phyloP scores from a whole-genome alignment of 2,329 filamentous ascomycete species.

The Pezizomycotina sp. region DNA sequence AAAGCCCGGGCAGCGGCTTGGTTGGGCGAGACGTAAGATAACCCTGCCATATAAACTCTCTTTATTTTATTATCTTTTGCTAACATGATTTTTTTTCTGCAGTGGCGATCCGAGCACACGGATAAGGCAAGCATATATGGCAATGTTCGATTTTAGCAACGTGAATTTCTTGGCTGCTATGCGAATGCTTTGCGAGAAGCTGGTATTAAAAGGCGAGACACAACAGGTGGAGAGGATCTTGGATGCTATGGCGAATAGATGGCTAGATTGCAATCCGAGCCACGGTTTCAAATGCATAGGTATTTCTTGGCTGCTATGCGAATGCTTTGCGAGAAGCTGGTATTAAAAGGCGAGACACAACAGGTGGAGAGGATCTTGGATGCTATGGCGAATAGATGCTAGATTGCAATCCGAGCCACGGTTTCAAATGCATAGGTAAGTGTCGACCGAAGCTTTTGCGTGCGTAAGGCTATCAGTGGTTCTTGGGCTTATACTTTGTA shows the following conservation, averaged over 20 bases:
- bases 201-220: slow-evolving; percentile 77
- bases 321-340: slow-evolving; percentile 61
- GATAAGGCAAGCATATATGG: slow-evolving; percentile 68
- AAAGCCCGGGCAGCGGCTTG: slow-evolving; percentile 71
- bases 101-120: slow-evolving; percentile 36
- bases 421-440: slow-evolving; percentile 56
- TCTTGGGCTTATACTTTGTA: no score
- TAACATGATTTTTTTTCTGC: slow-evolving; percentile 10
- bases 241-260: slow-evolving; percentile 71
- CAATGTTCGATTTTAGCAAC: slow-evolving; percentile 70
- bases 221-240: slow-evolving; percentile 93
- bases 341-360: slow-evolving; percentile 83
- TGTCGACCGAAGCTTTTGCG: slow-evolving; percentile 6
- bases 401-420: slow-evolving; percentile 82
- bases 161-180: slow-evolving; percentile 65
- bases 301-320: slow-evolving; percentile 57
- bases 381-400: slow-evolving; percentile 79
- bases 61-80: slow-evolving; percentile 1
- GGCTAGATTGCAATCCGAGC: slow-evolving; percentile 82
- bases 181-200: slow-evolving; percentile 61
- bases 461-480: slow-evolving; percentile 16
- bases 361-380: slow-evolving; percentile 91
- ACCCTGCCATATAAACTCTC: slow-evolving; percentile 34
- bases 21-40: slow-evolving; percentile 50
- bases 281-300: slow-evolving; percentile 83